These are phyloP conservation scores for Trametes elegans DNA, from an alignment of 768 basidiomycete species.

Conservation along the genomic window DNA sequence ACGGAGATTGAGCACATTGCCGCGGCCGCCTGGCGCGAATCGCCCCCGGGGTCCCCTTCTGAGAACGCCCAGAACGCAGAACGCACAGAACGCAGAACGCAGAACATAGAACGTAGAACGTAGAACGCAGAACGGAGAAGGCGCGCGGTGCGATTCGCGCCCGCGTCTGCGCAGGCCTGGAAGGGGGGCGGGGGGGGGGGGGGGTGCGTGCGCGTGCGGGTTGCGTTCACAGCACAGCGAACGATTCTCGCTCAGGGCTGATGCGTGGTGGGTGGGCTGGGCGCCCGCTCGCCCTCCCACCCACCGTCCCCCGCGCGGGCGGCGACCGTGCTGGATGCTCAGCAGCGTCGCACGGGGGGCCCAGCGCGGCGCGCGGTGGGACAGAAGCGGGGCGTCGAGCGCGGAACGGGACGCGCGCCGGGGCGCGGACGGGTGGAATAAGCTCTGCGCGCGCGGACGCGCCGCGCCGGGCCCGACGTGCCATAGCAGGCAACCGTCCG, in stretches of 20 bases:
- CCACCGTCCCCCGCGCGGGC: too few species aligned
- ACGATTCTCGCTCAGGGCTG: slow-evolving; percentile 2
- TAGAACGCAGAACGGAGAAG: too few species aligned
- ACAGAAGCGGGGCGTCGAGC: not conserved
- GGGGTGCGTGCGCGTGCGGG: not conserved
- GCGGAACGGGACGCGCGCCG: not conserved
- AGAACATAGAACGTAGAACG: too few species aligned
- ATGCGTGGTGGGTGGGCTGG: too few species aligned
- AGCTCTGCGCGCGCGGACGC: slow-evolving; percentile 1
- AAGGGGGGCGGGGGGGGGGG: not conserved
- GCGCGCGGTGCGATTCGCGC: too few species aligned
- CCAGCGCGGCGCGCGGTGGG: not conserved
- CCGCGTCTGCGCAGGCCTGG: not conserved
- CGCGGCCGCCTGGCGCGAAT: not conserved
- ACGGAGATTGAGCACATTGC: not conserved
- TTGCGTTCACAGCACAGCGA: not conserved
- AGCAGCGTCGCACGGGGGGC: too few species aligned
- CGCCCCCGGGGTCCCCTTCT: slow-evolving; percentile 3
- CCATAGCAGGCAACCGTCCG: not conserved
- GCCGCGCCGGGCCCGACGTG: not conserved
- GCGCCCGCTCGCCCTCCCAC: too few species aligned
- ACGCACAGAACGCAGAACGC: too few species aligned
- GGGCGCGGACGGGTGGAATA: slow-evolving; percentile 6
- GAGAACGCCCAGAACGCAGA: too few species aligned
- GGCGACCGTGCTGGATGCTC: too few species aligned